phyloP scores from a whole-genome alignment of 1,139 yeast species.

The Trichomonascaceae sp. region DNA sequence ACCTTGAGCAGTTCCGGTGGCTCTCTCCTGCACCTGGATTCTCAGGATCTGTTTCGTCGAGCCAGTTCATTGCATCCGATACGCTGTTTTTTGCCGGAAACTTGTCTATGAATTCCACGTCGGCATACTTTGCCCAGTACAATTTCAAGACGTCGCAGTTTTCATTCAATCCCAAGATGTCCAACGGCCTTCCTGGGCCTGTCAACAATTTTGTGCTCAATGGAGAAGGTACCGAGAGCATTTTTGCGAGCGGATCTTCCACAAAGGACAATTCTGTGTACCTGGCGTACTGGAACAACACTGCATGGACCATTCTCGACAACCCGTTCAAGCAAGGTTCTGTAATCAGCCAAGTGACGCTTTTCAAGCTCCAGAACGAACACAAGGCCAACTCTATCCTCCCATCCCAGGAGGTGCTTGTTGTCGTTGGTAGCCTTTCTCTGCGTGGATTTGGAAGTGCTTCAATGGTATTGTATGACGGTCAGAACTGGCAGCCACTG shows the following conservation, averaged over 20 bases:
- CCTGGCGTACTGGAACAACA: constrained; percentile 23
- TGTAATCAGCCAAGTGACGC: constrained; percentile 22
- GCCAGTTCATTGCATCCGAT: constrained; percentile 39
- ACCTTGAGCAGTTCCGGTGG: constrained; percentile 45
- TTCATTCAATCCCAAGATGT: constrained; percentile 13
- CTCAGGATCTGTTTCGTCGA: constrained; percentile 42
- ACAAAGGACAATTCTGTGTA: constrained; percentile 24
- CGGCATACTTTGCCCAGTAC: constrained; percentile 36
- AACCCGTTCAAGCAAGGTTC: constrained; percentile 24
- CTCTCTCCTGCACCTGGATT: constrained; percentile 33
- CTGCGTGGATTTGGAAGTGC: constrained; percentile 43
- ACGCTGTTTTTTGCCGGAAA: constrained; percentile 53
- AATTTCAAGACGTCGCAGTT: constrained; percentile 32
- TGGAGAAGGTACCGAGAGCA: constrained; percentile 34
- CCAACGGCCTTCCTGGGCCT: constrained; percentile 27
- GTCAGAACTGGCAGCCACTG: constrained; percentile 61
- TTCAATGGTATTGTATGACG: constrained; percentile 60
- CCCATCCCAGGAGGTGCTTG: constrained; percentile 34
- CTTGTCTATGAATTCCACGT: constrained; percentile 30
- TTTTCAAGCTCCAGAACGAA: constrained; percentile 20
- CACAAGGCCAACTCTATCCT: constrained; percentile 28
- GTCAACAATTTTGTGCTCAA: constrained; percentile 40
- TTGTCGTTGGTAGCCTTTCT: constrained; percentile 50
- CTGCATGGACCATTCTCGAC: constrained; percentile 24
- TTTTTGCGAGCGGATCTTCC: constrained; percentile 42